phyloP scores from a whole-genome alignment of 352 stramenopile species.

The Pythium vanterpoolii region DNA sequence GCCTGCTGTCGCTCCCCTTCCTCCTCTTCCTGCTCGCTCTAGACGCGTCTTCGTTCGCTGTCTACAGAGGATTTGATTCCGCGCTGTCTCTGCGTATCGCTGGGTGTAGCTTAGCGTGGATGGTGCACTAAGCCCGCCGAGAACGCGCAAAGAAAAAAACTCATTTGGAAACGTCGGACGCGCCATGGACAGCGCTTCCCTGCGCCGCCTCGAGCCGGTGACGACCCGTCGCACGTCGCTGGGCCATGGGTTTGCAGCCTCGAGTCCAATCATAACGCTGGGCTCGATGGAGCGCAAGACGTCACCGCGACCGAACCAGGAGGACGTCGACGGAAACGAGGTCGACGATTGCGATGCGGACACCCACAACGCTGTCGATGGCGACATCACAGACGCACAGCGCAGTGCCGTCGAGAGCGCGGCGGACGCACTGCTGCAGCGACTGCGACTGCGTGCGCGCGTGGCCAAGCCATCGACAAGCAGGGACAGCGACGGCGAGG shows the following conservation, averaged over 20 bases:
- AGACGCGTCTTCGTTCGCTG: neutral
- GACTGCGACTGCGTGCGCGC: slow-evolving; percentile 15
- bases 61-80: neutral
- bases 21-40: neutral
- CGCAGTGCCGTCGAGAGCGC: slow-evolving; percentile 22
- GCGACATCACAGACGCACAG: neutral
- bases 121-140: neutral
- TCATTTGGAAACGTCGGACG: neutral
- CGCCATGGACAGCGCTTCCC: neutral
- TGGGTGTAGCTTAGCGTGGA: neutral
- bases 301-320: slow-evolving; percentile 14
- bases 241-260: neutral
- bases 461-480: slow-evolving; percentile 9
- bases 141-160: neutral
- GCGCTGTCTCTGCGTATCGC: neutral
- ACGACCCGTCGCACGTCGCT: slow-evolving; percentile 1
- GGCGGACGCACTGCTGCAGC: slow-evolving; percentile 20
- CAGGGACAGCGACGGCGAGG: neutral
- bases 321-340: neutral
- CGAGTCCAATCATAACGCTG: neutral
- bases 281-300: slow-evolving; percentile 6
- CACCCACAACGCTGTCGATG: neutral
- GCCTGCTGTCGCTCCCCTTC: no score
- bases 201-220: neutral
- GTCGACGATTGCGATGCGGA: neutral